Evolutionary conservation across 805 yeast genomes (phyloP).

Genomic region (Cyberlindnera suaveolens): DNA sequence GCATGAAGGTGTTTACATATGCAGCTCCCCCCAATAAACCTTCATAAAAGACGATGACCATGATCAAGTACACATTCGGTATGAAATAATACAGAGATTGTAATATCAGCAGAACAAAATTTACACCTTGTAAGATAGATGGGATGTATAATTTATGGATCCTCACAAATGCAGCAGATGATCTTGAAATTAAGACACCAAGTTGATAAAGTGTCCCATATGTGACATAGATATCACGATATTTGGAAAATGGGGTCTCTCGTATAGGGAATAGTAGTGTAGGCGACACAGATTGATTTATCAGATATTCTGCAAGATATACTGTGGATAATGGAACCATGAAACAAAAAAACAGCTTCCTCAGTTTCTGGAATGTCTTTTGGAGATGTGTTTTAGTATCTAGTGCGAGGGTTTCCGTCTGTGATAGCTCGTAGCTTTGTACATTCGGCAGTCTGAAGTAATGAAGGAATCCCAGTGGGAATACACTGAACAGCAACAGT

Average conservation of each 20-base stretch:
- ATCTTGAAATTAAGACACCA: slow-evolving; percentile 89
- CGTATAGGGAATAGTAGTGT: slow-evolving; percentile 74
- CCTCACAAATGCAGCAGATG: slow-evolving; percentile 66
- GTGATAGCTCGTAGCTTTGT: slow-evolving; percentile 1
- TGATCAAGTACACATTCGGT: slow-evolving; percentile 54
- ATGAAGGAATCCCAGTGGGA: slow-evolving; percentile 47
- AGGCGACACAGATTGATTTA: slow-evolving; percentile 90
- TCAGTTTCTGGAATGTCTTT: slow-evolving; percentile 22
- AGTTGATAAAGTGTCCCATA: slow-evolving; percentile 87
- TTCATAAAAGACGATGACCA: slow-evolving; percentile 71
- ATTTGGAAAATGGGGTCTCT: slow-evolving; percentile 60
- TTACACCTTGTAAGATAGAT: slow-evolving; percentile 59
- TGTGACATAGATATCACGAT: slow-evolving; percentile 83
- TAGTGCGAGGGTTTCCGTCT: neutral
- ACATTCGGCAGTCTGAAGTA: slow-evolving; percentile 25
- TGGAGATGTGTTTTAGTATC: slow-evolving; percentile 1
- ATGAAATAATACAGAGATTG: slow-evolving; percentile 62
- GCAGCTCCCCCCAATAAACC: slow-evolving; percentile 88
- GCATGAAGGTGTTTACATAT: slow-evolving; percentile 82
- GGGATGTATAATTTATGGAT: slow-evolving; percentile 53
- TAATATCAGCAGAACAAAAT: slow-evolving; percentile 47
- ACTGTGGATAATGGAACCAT: slow-evolving; percentile 84
- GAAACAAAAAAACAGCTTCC: slow-evolving; percentile 50
- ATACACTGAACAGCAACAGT: slow-evolving; percentile 49
- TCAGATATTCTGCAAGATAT: slow-evolving; percentile 78